phyloP scores from a whole-genome alignment of 2,329 filamentous ascomycete species.

The Ophidiomyces ophidiicola region DNA sequence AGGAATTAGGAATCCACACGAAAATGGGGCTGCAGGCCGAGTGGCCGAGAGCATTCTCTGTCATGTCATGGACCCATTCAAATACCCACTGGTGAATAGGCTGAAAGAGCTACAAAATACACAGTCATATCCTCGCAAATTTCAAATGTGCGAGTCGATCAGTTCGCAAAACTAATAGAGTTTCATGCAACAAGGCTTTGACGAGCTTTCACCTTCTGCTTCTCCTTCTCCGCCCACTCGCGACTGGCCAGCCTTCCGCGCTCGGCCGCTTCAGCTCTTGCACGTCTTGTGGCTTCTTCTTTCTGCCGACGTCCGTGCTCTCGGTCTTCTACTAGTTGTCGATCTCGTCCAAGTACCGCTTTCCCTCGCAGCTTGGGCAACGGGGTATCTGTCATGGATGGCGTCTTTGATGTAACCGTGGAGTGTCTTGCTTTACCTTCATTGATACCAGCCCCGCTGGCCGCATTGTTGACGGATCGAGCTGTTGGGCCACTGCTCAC shows the following conservation, averaged over 20 bases:
- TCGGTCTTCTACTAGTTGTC: slow-evolving; percentile 17
- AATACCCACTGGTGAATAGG: no score
- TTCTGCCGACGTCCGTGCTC: slow-evolving; percentile 23
- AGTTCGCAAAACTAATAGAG: no score
- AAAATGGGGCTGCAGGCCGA: no score
- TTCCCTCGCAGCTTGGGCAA: slow-evolving; percentile 21
- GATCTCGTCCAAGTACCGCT: slow-evolving; percentile 21
- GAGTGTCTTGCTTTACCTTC: slow-evolving; percentile 5
- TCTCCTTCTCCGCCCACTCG: slow-evolving; percentile 27
- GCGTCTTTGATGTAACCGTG: slow-evolving; percentile 16
- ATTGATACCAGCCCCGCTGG: neutral
- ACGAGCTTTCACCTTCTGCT: slow-evolving; percentile 7
- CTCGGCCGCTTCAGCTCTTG: slow-evolving; percentile 26
- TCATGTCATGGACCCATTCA: no score
- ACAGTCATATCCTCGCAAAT: no score
- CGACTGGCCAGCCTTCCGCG: slow-evolving; percentile 24
- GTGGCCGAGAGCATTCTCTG: no score
- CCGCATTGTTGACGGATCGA: neutral
- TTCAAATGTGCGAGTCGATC: no score
- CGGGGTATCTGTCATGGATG: slow-evolving; percentile 6
- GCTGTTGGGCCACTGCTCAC: neutral
- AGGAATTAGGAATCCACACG: no score
- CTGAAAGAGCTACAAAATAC: no score
- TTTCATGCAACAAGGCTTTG: no score
- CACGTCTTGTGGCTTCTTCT: slow-evolving; percentile 24